Evolutionary conservation across 139 green algal species (phyloP).

Genomic region (Trebouxia sp.): DNA sequence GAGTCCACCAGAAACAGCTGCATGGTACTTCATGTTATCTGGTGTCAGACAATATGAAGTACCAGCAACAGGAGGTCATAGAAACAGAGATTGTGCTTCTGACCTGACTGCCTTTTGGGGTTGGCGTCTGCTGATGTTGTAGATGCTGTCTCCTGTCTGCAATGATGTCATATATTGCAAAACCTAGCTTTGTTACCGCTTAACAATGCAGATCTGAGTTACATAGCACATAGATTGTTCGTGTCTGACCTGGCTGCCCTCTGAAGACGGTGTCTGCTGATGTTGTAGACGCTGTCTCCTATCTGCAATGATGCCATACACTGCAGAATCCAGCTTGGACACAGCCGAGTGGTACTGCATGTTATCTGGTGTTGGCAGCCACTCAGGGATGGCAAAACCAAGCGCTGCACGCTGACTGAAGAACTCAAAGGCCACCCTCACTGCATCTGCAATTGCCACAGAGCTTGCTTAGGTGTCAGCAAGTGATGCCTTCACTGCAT

Average conservation of each 20-base stretch:
- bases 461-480: no score
- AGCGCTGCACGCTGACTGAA: conserved; percentile 60
- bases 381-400: conserved; percentile 75
- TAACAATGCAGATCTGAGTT: no score
- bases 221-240: no score
- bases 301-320: conserved; percentile 80
- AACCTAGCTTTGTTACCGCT: no score
- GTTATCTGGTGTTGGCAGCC: conserved; percentile 84
- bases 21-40: no score
- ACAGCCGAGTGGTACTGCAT: conserved; percentile 76
- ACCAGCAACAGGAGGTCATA: no score
- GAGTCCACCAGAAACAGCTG: no score
- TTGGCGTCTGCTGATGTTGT: no score
- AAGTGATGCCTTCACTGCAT: no score
- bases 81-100: no score
- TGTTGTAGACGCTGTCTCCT: background rate
- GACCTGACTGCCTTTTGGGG: background rate
- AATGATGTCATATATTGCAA: background rate
- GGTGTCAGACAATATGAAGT: no score
- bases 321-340: conserved; percentile 66
- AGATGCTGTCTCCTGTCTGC: no score
- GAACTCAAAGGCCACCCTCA: conserved; percentile 73
- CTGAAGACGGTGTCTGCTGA: background rate
- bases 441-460: conserved; percentile 33
- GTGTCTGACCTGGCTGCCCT: background rate